Evolutionary conservation across 352 stramenopile species (phyloP), one percentile per base, ranked within the genome.

Genomic region (Globisporangium lucens): DNA sequence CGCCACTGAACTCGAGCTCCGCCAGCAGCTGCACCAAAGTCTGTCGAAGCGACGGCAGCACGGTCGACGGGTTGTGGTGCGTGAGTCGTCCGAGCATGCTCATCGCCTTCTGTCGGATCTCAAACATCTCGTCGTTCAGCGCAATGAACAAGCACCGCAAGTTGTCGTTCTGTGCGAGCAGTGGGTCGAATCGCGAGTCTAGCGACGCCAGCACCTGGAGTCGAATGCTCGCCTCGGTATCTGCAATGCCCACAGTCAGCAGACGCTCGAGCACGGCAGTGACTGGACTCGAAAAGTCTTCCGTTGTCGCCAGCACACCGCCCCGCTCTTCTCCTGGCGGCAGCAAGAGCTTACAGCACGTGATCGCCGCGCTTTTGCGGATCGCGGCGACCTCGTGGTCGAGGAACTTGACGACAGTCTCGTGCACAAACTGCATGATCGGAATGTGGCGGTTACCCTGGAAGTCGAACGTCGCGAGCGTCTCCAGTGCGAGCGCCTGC

Each of bases 81-180:
- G 87, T 94, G n/a, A 96, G 73, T 13, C 89, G 78, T 43, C 89
- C 89, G 20, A 96, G 76, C 56, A 85, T 96, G 70, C 85, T 95
- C 89, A 96, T 96, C 10, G 89, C 89, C 1, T 85, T 93, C 72
- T 94, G 80, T n/a, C 89, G 85, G 57, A 96, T 96, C 36, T 91
- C 89, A 62, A 96, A 93, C 9, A 92, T 73, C 56, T 96, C 89
- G 63, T 96, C 89, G 61, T 96, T 94, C 4, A 96, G 60, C 8
- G 89, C 87, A 69, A 96, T 96, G 69, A 96, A 96, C 36, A 96
- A 59, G 35, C 89, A 94, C 0, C 89, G 79, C 53, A 96, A 69
- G 61, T 95, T 96, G 57, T 94, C 89, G 56, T 92, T 91, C 62
- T 93, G 76, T 0, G 83, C 89, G 2, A 96, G 73, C 3, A 96